Evolutionary conservation across 2,329 filamentous ascomycete genomes (phyloP).

Genomic region (Pleurostoma richardsiae): DNA sequence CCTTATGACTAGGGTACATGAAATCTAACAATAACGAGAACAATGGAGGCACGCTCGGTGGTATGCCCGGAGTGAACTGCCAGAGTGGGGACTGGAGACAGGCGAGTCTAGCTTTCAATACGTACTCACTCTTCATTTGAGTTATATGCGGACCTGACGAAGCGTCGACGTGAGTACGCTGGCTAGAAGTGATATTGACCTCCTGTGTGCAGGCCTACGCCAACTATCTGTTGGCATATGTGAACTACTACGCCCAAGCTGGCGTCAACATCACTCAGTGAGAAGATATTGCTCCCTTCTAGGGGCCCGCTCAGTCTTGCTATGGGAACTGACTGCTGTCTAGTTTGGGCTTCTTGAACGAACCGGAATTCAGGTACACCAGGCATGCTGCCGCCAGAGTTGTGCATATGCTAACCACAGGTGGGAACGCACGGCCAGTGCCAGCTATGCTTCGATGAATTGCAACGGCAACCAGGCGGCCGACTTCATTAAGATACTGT

Average conservation of each 20-base stretch:
- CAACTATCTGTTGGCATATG: conserved; percentile 3
- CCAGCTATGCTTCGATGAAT: conserved; percentile 20
- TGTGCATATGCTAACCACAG: no score
- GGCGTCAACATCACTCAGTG: conserved; percentile 10
- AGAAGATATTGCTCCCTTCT: neutral
- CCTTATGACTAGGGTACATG: conserved; percentile 1
- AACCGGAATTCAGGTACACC: conserved; percentile 8
- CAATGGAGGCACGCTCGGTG: conserved; percentile 4
- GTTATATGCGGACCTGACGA: no score
- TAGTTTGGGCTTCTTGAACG: conserved; percentile 9
- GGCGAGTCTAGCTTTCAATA: conserved; percentile 8
- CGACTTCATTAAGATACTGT: conserved; percentile 30
- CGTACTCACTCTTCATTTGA: no score
- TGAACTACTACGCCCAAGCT: conserved; percentile 7
- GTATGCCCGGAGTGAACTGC: conserved; percentile 1
- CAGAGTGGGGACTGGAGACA: conserved; percentile 5
- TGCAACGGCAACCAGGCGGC: conserved; percentile 33
- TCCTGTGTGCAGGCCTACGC: neutral
- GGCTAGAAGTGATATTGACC: no score
- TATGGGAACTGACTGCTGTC: neutral
- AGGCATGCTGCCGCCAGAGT: neutral
- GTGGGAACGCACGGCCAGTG: conserved; percentile 4
- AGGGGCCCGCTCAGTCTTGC: no score
- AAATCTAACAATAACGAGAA: conserved; percentile 1
- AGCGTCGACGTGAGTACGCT: no score